These are phyloP conservation scores for Cordia subcordata DNA, from an alignment of 257 asterid genomes.

Conservation along the genomic window DNA sequence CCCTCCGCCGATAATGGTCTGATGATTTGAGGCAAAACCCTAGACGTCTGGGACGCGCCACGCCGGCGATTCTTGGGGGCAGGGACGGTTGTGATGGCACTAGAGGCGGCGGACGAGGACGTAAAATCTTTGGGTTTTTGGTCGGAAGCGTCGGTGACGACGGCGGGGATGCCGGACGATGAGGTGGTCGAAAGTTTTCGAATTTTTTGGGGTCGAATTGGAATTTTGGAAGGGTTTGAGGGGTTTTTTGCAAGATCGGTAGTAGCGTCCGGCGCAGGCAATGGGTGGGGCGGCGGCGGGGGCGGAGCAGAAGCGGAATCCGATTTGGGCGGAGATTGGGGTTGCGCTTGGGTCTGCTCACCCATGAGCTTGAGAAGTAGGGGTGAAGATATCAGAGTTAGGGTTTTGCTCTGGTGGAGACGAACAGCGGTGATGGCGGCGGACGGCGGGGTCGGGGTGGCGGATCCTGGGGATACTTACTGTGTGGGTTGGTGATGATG, in stretches of 20 bases:
- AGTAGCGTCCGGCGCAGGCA: slow-evolving; percentile 10
- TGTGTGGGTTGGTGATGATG: neutral
- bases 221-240: slow-evolving; percentile 81
- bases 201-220: slow-evolving; percentile 90
- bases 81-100: slow-evolving; percentile 18
- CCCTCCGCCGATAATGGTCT: slow-evolving; percentile 62
- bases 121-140: slow-evolving; percentile 19
- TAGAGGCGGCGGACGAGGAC: slow-evolving; percentile 20
- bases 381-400: neutral
- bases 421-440: neutral
- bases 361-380: slow-evolving; percentile 43
- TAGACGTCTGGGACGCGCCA: slow-evolving; percentile 41
- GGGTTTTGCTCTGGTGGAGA: neutral
- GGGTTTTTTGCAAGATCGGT: slow-evolving; percentile 26
- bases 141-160: slow-evolving; percentile 14
- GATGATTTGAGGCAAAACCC: slow-evolving; percentile 55
- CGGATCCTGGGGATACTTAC: slow-evolving; percentile 2
- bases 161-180: slow-evolving; percentile 15
- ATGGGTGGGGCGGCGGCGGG: neutral
- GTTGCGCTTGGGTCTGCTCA: slow-evolving; percentile 46
- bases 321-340: slow-evolving; percentile 25
- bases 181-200: slow-evolving; percentile 56
- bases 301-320: slow-evolving; percentile 21
- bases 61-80: slow-evolving; percentile 57
- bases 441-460: slow-evolving; percentile 11